Conservation (phyloP, 2,329 filamentous ascomycete genomes). For the Monosporascus cannonballus region DNA sequence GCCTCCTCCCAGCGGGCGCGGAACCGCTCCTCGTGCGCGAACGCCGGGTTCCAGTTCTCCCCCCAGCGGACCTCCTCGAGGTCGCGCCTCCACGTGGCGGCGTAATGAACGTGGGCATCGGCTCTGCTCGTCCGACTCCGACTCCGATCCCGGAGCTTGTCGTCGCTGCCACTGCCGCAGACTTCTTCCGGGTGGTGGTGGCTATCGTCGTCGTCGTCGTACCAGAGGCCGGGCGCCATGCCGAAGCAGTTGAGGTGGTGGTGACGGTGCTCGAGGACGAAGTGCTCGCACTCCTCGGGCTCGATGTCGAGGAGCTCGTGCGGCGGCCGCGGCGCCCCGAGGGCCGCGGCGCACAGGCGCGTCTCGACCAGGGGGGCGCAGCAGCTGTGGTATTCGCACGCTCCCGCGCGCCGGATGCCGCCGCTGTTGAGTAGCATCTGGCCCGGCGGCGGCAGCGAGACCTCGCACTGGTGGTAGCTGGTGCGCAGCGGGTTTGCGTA, state of each 20-base stretch:
- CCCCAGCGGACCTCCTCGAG: not conserved
- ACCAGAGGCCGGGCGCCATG: not conserved
- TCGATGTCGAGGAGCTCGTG: not conserved
- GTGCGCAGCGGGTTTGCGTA: slow-evolving; percentile 17
- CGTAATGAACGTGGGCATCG: not conserved
- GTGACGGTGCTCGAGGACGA: slow-evolving; percentile 15
- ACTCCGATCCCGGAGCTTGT: slow-evolving; percentile 3
- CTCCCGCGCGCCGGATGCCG: not conserved
- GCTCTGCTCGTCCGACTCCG: not conserved
- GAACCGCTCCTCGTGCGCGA: not conserved
- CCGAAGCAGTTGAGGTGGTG: slow-evolving; percentile 13
- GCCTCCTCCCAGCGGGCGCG: not conserved
- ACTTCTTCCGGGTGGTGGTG: not conserved
- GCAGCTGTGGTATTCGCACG: slow-evolving; percentile 20
- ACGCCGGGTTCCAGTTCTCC: not conserved
- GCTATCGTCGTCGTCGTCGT: not conserved
- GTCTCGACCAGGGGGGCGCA: slow-evolving; percentile 5
- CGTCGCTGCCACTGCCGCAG: not conserved
- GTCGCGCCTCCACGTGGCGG: not conserved
- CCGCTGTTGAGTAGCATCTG: not conserved
- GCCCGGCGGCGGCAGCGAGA: not conserved
- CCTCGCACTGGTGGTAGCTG: slow-evolving; percentile 16
- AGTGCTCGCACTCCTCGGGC: slow-evolving; percentile 15
- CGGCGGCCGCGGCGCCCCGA: not conserved
- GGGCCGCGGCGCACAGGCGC: slow-evolving; percentile 7